A percentile compares a stretch with the other conserved stretches of the same genome.
These are phyloP conservation scores for Aspergillaceae sp. DNA, from an alignment of 2,329 filamentous ascomycete genomes.

Conservation along the genomic window DNA sequence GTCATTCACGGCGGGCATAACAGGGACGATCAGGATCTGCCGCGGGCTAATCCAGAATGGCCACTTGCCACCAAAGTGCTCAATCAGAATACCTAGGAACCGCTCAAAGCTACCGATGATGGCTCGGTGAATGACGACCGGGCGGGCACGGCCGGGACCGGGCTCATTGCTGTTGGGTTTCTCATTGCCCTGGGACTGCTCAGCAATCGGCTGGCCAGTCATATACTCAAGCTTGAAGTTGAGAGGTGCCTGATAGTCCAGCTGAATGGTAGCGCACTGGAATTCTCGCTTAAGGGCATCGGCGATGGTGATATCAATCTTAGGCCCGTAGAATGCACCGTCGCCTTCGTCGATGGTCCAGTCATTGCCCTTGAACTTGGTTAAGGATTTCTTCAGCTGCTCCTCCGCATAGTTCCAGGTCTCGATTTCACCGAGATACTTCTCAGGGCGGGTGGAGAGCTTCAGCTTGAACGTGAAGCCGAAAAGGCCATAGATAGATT, in stretches of 20 bases:
- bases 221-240: constrained; percentile 85
- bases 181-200: constrained; percentile 35
- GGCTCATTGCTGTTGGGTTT: constrained; percentile 32
- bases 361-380: constrained; percentile 63
- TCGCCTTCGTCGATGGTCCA: constrained; percentile 94
- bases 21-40: constrained; percentile 43
- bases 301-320: constrained; percentile 93
- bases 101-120: constrained; percentile 45
- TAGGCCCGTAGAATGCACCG: constrained; percentile 95
- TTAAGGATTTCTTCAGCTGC: constrained; percentile 68
- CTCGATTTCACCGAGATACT: constrained; percentile 74
- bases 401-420: constrained; percentile 85
- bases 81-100: constrained; percentile 43
- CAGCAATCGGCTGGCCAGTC: constrained; percentile 59
- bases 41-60: constrained; percentile 46
- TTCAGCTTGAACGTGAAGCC: constrained; percentile 90
- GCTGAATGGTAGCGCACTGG: constrained; percentile 89
- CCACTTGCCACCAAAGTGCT: constrained; percentile 46
- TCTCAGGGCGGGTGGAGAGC: constrained; percentile 82
- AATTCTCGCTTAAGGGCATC: constrained; percentile 77
- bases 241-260: constrained; percentile 76
- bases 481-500: constrained; percentile 69
- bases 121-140: constrained; percentile 45
- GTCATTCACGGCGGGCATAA: constrained; percentile 42
- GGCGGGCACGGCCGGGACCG: constrained; percentile 38